phyloP scores from a whole-genome alignment of 1,284 basidiomycete species.

The Anthracocystis panici-leucophaei region DNA sequence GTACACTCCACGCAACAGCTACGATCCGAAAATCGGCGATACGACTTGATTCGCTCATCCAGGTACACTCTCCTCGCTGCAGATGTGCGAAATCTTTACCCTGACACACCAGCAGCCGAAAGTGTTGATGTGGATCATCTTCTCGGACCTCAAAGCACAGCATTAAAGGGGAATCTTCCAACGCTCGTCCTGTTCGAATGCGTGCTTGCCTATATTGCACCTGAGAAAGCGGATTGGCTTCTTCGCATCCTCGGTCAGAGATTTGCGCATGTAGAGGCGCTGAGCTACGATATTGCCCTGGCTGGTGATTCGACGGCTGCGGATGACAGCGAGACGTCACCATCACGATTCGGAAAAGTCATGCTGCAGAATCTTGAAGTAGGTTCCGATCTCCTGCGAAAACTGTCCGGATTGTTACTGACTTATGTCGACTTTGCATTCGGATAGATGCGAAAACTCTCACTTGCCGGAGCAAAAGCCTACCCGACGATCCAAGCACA shows the following conservation, averaged over 20 bases:
- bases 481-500: slow-evolving; percentile 55
- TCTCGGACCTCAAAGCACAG: slow-evolving; percentile 13
- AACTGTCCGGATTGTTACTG: not conserved
- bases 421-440: not conserved
- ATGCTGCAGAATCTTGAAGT: slow-evolving; percentile 67
- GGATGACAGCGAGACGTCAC: not conserved
- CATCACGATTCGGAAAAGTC: slow-evolving; percentile 61
- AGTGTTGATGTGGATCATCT: slow-evolving; percentile 24
- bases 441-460: slow-evolving; percentile 52
- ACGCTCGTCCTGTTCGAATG: slow-evolving; percentile 68
- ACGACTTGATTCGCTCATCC: slow-evolving; percentile 19
- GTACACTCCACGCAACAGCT: not conserved
- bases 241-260: slow-evolving; percentile 30
- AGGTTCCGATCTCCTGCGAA: slow-evolving; percentile 1
- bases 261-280: slow-evolving; percentile 23
- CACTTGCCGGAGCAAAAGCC: slow-evolving; percentile 59
- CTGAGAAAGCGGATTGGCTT: slow-evolving; percentile 42
- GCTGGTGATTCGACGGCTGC: slow-evolving; percentile 40
- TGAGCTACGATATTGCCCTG: slow-evolving; percentile 67
- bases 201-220: slow-evolving; percentile 63
- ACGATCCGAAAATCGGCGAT: not conserved
- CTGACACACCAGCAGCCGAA: slow-evolving; percentile 8
- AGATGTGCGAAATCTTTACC: slow-evolving; percentile 31
- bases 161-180: slow-evolving; percentile 32
- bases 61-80: slow-evolving; percentile 42